These are phyloP conservation scores for Leishmania braziliensis DNA, from an alignment of 208 protist species.

Conservation along the genomic window DNA sequence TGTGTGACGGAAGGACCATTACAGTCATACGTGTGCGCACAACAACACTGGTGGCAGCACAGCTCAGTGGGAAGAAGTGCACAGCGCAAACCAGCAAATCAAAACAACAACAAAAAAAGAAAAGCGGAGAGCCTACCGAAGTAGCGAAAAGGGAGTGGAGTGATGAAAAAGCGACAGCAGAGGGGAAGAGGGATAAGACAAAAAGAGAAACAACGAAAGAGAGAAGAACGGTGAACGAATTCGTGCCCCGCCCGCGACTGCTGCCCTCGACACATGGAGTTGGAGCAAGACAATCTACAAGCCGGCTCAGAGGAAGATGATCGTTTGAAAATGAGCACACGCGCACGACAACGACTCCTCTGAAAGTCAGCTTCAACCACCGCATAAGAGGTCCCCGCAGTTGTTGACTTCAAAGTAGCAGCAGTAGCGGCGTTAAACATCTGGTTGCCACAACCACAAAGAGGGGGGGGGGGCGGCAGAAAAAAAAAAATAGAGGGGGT, in stretches of 20 bases:
- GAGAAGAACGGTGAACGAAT: not conserved
- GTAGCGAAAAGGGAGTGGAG: not conserved
- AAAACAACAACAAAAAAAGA: not conserved
- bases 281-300: not conserved
- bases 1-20: not conserved
- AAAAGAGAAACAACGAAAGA: not conserved
- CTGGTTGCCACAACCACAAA: not conserved
- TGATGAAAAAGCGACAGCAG: not conserved
- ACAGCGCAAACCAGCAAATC: too few species aligned
- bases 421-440: not conserved
- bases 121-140: not conserved
- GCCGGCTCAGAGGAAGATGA: not conserved
- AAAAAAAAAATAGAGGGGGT: not conserved
- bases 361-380: not conserved
- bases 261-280: not conserved
- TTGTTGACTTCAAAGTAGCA: not conserved
- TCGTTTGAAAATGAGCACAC: not conserved
- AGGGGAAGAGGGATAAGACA: not conserved
- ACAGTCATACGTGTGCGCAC: not conserved
- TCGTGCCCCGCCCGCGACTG: not conserved
- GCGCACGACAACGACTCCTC: not conserved
- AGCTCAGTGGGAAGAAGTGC: not conserved
- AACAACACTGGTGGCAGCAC: not conserved
- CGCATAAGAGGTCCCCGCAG: not conserved
- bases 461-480: not conserved